Evolutionary conservation across 2,329 filamentous ascomycete species (phyloP).

Genomic region (Cucurbitaria berberidis): DNA sequence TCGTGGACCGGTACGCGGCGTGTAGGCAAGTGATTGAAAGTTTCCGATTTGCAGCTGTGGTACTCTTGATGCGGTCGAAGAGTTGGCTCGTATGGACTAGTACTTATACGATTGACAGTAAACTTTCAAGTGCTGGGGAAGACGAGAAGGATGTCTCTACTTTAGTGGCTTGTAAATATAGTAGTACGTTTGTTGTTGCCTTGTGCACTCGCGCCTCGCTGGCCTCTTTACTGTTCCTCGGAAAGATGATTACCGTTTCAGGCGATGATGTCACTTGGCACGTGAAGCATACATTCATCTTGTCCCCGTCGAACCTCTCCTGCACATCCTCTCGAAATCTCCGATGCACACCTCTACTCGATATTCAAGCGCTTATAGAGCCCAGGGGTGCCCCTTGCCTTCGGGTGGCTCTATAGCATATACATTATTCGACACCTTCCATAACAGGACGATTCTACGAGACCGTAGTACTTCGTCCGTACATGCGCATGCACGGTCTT

Average conservation of each 20-base stretch:
- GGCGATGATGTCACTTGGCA: conserved; percentile 37
- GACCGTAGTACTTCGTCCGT: too few species aligned
- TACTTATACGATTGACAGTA: background rate
- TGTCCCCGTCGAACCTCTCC: background rate
- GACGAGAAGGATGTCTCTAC: background rate
- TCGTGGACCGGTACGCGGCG: conserved; percentile 28
- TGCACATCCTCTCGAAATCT: too few species aligned
- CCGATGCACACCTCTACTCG: too few species aligned
- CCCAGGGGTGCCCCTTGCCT: too few species aligned
- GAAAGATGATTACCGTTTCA: conserved; percentile 27
- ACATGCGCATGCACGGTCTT: too few species aligned
- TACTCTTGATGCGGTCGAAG: background rate
- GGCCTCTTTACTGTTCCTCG: conserved; percentile 19
- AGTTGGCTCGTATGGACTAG: background rate
- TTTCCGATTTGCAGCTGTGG: conserved; percentile 1
- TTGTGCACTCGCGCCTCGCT: conserved; percentile 18
- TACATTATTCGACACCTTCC: too few species aligned
- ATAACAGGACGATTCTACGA: too few species aligned
- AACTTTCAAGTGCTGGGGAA: background rate
- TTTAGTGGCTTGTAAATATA: background rate
- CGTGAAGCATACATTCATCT: conserved; percentile 13
- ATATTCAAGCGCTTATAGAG: too few species aligned
- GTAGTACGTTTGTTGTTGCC: conserved; percentile 27
- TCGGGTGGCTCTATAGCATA: too few species aligned
- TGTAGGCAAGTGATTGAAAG: too few species aligned